Evolutionary conservation across 306 rosid genomes (phyloP).

Genomic region (Prunus mira): DNA sequence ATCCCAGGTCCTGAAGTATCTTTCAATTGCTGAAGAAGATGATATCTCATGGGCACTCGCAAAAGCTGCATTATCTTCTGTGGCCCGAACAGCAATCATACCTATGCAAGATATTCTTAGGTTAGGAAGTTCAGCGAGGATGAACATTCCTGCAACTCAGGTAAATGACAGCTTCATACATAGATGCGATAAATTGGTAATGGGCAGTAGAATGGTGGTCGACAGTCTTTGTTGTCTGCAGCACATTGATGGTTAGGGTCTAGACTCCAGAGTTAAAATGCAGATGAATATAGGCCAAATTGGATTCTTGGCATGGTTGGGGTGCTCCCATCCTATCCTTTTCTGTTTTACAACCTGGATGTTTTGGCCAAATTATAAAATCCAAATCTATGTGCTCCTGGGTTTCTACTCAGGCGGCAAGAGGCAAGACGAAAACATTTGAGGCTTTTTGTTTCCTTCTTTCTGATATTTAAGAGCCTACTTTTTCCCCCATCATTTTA

Average conservation of each 20-base stretch:
- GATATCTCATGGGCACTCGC: conserved; percentile 73
- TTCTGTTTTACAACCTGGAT: neutral
- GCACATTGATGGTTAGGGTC: neutral
- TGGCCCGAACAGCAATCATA: conserved; percentile 76
- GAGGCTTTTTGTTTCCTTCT: neutral
- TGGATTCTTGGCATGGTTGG: neutral
- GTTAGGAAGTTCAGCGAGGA: conserved; percentile 81
- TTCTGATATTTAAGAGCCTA: neutral
- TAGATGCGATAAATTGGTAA: neutral
- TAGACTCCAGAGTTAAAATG: neutral
- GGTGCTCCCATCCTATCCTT: neutral
- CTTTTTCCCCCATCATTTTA: neutral
- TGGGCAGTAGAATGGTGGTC: neutral
- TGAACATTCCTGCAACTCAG: conserved; percentile 98
- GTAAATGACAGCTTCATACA: conserved; percentile 35
- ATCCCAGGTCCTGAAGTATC: conserved; percentile 65
- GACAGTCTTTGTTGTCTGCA: neutral
- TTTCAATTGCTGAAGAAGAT: conserved; percentile 53
- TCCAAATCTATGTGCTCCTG: neutral
- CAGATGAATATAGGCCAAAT: neutral
- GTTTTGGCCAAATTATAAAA: neutral
- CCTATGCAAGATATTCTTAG: conserved; percentile 92
- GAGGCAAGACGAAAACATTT: neutral
- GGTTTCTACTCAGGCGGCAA: neutral
- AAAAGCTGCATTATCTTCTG: conserved; percentile 60